Evolutionary conservation across 331 rosid species (phyloP), one percentile per base, ranked within the genome.

Genomic region (Rosa hybrid): DNA sequence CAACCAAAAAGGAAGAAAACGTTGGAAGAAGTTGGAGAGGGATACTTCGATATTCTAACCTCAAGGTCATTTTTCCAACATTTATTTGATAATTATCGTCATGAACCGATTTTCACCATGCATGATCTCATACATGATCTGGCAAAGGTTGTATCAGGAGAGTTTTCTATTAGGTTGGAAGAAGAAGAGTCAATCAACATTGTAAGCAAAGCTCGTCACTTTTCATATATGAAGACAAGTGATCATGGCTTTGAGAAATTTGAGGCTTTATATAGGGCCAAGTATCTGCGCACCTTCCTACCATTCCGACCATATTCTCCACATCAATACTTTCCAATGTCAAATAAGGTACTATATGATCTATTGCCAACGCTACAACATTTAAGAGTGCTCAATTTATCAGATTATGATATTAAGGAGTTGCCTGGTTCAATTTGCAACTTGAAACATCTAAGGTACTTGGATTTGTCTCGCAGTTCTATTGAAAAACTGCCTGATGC

Each of bases 71-170:
- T 64, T 30, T 64, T 64, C 70, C 70, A 64, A 27, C 70, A 30
- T 64, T 30, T 14, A 30, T 64, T 64, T 64, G 44, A 64, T 30
- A 64, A 64, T 64, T 64, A 64, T 64, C 70, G n/a, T 9, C 45
- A 30, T 64, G 70, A 64, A 6, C 44, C n/a, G 44, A 27, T 64
- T 14, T 64, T 13, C 70, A 30, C 18, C 70, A 64, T 64, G 70
- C 71, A 65, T 65, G 71, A 65, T 65, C 71, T 65, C 71, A 65
- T 65, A 20, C 14, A 65, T 65, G 71, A 65, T 30, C 14, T 65
- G 71, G 46, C 45, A 65, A 65, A 65, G 45, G 5, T 16, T 65
- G 45, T 65, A 65, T 65, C 71, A 14, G 71, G 71, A 14, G 44
- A 65, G 7, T 65, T 65, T 14, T 34, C 6, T 30, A 8, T 65